Conservation (phyloP, 169 alveolate genomes). For the Cryptosporidium felis region DNA sequence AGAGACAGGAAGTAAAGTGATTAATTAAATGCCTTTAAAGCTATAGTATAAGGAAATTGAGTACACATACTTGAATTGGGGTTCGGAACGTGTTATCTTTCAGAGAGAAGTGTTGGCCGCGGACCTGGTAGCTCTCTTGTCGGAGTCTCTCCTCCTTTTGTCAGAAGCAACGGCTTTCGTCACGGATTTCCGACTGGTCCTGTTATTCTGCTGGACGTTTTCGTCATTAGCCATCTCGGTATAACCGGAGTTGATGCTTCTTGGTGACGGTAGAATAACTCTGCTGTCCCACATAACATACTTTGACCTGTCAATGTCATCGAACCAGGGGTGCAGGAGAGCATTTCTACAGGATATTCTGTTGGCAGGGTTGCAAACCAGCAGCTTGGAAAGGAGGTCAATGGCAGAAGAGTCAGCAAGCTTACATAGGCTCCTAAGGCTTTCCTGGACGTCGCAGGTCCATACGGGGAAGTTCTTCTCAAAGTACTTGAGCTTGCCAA, state of each 20-base stretch:
- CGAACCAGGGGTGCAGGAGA: constrained; percentile 73
- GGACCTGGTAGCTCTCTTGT: constrained; percentile 24
- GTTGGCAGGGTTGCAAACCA: constrained; percentile 70
- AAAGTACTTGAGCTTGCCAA: constrained; percentile 48
- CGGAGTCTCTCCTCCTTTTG: constrained; percentile 66
- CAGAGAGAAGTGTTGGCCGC: constrained; percentile 6
- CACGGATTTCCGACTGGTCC: constrained; percentile 36
- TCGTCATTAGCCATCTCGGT: constrained; percentile 51
- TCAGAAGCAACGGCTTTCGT: constrained; percentile 21
- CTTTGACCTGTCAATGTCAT: constrained; percentile 59
- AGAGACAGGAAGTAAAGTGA: too few species aligned
- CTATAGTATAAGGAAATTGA: too few species aligned
- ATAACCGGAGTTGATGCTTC: background rate
- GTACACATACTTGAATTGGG: too few species aligned
- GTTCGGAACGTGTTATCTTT: too few species aligned
- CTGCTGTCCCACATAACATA: constrained; percentile 65
- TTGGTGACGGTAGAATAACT: constrained; percentile 54
- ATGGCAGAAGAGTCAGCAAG: constrained; percentile 65
- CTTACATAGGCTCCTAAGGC: constrained; percentile 47
- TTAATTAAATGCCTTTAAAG: too few species aligned
- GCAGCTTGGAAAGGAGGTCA: constrained; percentile 71
- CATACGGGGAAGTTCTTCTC: constrained; percentile 67
- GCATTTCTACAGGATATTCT: constrained; percentile 74
- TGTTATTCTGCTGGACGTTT: constrained; percentile 45
- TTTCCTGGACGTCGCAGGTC: constrained; percentile 38